phyloP scores from a whole-genome alignment of 495 filamentous ascomycete species.

The Talaromyces stipitatus region DNA sequence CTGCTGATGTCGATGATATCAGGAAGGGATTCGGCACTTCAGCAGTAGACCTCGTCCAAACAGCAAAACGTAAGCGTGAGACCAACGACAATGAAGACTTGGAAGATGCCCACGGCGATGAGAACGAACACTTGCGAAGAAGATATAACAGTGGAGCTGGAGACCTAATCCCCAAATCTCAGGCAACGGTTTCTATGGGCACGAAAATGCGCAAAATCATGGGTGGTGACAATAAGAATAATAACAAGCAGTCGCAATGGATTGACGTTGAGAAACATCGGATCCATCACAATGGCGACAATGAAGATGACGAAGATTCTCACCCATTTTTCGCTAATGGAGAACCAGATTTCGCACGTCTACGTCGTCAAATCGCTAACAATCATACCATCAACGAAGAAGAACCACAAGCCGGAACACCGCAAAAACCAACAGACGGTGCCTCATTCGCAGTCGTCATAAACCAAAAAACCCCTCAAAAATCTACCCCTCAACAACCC shows the following conservation, averaged over 20 bases:
- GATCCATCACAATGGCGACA: slow-evolving; percentile 35
- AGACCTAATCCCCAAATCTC: slow-evolving; percentile 49
- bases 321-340: slow-evolving; percentile 20
- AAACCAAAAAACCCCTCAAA: background rate
- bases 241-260: slow-evolving; percentile 33
- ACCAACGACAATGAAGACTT: background rate
- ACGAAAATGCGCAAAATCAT: slow-evolving; percentile 47
- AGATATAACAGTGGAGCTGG: slow-evolving; percentile 50
- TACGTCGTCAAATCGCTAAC: slow-evolving; percentile 18
- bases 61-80: background rate
- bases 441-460: background rate
- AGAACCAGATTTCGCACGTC: slow-evolving; percentile 23
- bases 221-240: slow-evolving; percentile 15
- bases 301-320: slow-evolving; percentile 10
- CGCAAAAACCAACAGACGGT: background rate
- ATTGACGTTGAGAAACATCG: slow-evolving; percentile 38
- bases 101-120: slow-evolving; percentile 33
- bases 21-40: background rate
- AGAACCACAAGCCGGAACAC: background rate
- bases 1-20: background rate
- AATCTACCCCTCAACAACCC: slow-evolving; percentile 12
- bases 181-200: slow-evolving; percentile 48
- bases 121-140: slow-evolving; percentile 27
- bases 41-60: background rate
- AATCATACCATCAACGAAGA: background rate